Evolutionary conservation across 1,284 basidiomycete genomes (phyloP).

Genomic region (Fomes fomentarius): DNA sequence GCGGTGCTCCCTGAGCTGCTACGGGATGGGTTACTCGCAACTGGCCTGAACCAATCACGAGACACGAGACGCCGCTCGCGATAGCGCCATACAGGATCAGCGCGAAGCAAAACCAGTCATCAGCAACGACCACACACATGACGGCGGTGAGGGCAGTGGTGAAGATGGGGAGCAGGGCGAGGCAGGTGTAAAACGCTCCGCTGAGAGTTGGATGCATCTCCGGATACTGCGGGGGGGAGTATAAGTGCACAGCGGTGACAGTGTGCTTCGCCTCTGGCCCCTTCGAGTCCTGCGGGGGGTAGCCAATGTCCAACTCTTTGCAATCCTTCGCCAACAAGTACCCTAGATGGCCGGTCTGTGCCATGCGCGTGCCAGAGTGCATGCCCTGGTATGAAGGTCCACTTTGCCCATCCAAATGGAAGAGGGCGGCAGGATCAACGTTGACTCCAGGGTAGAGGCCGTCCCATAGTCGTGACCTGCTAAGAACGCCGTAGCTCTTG

Average conservation of each 20-base stretch:
- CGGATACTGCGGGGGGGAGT: neutral
- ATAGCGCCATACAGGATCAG: constrained; percentile 5
- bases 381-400: constrained; percentile 20
- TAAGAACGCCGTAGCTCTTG: constrained; percentile 23
- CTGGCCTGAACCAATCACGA: constrained; percentile 9
- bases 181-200: constrained; percentile 9
- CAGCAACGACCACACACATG: constrained; percentile 3
- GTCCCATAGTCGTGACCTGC: constrained; percentile 22
- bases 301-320: constrained; percentile 1
- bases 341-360: constrained; percentile 20
- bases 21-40: constrained; percentile 13
- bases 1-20: constrained; percentile 8
- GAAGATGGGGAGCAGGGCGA: constrained; percentile 18
- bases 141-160: constrained; percentile 2
- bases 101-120: constrained; percentile 20
- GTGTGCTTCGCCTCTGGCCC: neutral
- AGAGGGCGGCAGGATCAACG: constrained; percentile 24
- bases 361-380: constrained; percentile 21
- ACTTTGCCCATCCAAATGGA: constrained; percentile 19
- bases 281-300: neutral
- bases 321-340: constrained; percentile 19
- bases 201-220: constrained; percentile 12
- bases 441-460: constrained; percentile 24
- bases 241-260: constrained; percentile 16
- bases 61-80: constrained; percentile 8